Base-by-base conservation (phyloP, 2,329 filamentous ascomycete genomes). In the Penicillium sp. region DNA sequence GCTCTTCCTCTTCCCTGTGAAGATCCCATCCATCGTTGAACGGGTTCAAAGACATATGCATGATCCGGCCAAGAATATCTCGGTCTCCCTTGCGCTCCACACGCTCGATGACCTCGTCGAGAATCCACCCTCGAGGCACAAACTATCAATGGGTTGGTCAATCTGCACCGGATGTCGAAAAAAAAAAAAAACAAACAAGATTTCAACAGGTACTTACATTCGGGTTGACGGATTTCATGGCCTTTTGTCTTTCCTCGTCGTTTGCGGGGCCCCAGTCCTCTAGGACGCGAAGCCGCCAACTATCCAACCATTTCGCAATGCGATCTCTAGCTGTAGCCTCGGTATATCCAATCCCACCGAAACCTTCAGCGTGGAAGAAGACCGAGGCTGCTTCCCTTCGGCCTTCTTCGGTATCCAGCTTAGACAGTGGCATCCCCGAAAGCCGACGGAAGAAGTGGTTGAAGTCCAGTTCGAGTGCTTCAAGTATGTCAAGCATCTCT, bases 401-500 rank as follows among this genome's bases (percentile, higher is more conserved):
- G 48, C 81, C 78, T 21, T 88, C 83, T 27, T 88, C 82, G 0
- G 86, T 89, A 29, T 84, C 82, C 7, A 96, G 70, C 5, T 90
- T 84, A 0, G 75, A 75, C 1, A 91, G 60, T 33, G 78, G 83
- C 19, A 96, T 69, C 21, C 78, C 75, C 52, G 88, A 89, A 0
- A 99, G 80, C 9, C 88, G 84, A 39, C 96, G 85, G 82, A 97
- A 97, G 72, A 96, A 94, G 68, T 96, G 90, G 70, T 96, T 91
- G 75, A 97, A 99, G 73, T 99, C 94, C 2, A 99, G 78, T 70
- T 96, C 90, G 19, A 93, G 78, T 1, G 84, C 83, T 72, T 96
- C 89, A 75, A 99, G 81, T 0, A 85, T 87, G 71, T 97, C 91
- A 0, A 99, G 82, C 12, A 91, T 76, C 55, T 91, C 86, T n/a